Base-by-base conservation (phyloP, 1,284 basidiomycete genomes). In the Tilletia indica region DNA sequence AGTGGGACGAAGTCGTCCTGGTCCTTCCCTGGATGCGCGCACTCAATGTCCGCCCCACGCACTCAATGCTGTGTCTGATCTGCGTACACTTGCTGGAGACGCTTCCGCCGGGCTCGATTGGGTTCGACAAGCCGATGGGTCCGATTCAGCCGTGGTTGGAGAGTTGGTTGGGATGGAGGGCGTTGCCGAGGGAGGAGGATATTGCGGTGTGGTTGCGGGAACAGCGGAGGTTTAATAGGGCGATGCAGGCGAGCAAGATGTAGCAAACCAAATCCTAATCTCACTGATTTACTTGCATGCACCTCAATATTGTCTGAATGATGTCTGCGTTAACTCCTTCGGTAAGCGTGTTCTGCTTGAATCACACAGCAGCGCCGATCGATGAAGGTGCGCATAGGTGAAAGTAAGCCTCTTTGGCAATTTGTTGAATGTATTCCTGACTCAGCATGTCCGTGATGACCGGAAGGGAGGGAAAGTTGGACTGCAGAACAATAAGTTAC, bases 21-120 rank as follows among this genome's bases (percentile, higher is more conserved):
- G 61, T 64, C 36, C n/a, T 64, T 3, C 16, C 36, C 31, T 64
- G 61, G 61, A 64, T 64, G 61, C 61, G 61, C 31, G 34, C 61
- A 3, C 61, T 64, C 36, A 34, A 38, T 16, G 14, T 64, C 61
- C 36, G 34, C 16, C 61, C 61, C 12, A 39, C 61, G 14, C 31
- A 5, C 16, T 38, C 31, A 14, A 19, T 64, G 61, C 61, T 64
- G 14, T 64, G 61, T 39, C 36, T 38, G 12, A 16, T 64, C 61
- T 38, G 31, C 12, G 38, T 64, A 34, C 61, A 64, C n/a, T 36
- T 64, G 61, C 19, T 42, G 36, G 61, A 64, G 61, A 64, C 61
- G 34, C 61, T 38, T 16, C 61, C 61, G 31, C 61, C 34, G 11
- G 61, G 61, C 14, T 34, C 36, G 21, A 58, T 58, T 1, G 16